Conservation (phyloP, 2,329 filamentous ascomycete genomes). For the Hyphodiscus sp. region DNA sequence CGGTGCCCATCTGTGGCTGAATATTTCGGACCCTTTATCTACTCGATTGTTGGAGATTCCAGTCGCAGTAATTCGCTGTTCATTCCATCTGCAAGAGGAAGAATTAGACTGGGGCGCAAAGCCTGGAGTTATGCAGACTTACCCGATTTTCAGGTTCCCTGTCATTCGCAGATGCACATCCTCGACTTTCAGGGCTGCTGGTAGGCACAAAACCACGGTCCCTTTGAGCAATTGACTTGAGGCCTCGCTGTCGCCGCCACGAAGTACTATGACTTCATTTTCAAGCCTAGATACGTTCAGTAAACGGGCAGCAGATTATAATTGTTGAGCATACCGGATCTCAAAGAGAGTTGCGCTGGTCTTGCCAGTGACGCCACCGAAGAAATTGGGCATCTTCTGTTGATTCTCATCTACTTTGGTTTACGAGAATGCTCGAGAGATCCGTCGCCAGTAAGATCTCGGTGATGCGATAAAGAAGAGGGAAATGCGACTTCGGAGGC, state of each 20-base stretch:
- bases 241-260: slow-evolving; percentile 68
- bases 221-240: slow-evolving; percentile 70
- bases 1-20: slow-evolving; percentile 62
- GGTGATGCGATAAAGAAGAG: not conserved
- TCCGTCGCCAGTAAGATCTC: not conserved
- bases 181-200: slow-evolving; percentile 62
- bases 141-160: slow-evolving; percentile 64
- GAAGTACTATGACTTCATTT: slow-evolving; percentile 72
- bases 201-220: slow-evolving; percentile 66
- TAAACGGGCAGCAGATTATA: slow-evolving; percentile 8
- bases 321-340: slow-evolving; percentile 27
- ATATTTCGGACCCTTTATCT: slow-evolving; percentile 53
- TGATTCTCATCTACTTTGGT: not conserved
- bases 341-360: slow-evolving; percentile 31
- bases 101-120: not conserved
- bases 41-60: slow-evolving; percentile 53
- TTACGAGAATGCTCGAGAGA: not conserved
- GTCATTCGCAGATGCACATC: slow-evolving; percentile 66
- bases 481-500: not conserved
- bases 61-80: slow-evolving; percentile 46
- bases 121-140: slow-evolving; percentile 32
- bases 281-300: slow-evolving; percentile 53
- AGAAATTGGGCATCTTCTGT: slow-evolving; percentile 29
- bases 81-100: slow-evolving; percentile 40
- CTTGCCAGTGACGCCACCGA: slow-evolving; percentile 28